Base-by-base conservation (phyloP, 768 basidiomycete genomes). In the Russula dissimulans region DNA sequence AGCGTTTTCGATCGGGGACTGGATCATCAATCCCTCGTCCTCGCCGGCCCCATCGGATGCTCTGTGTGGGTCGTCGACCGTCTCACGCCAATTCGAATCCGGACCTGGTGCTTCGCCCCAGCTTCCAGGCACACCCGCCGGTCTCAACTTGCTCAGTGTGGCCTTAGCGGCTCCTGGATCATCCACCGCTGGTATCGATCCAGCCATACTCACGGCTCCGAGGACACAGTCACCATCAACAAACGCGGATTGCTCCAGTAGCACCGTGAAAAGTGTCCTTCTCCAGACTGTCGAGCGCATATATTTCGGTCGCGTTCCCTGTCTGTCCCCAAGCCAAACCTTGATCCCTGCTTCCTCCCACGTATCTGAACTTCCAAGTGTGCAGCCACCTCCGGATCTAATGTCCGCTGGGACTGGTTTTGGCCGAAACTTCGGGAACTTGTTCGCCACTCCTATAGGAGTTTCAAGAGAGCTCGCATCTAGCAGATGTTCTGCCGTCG, bases 1-100 rank as follows among this genome's bases (percentile, higher is more conserved):
- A 11, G 34, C 51, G 9, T 62, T 62, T 51, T 62, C 61, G 6
- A 62, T 62, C 39, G n/a, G 55, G 12, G 60, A 62, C 39, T 62
- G 60, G 61, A 63, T 64, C 44, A 26, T 45, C 15, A 42, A 63
- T 32, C 38, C 54, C 31, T 54, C 56, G 29, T 60, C 62, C 3
- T 55, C 54, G 31, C 62, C 62, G 4, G 26, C 18, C 14, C 38
- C 56, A 43, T 54, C 29, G 12, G 49, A 63, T 38, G 44, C 11
- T 10, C 8, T 29, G 38, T 52, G 45, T 48, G 36, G 51, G 17
- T 34, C 55, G 18, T 45, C 49, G 31, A 34, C 29, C 22, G 26
- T 26, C 18, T 15, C 41, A 7, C 38, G 12, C 15, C 49, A 34
- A 38, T 22, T 41, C 9, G 34, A 15, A 38, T 12, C 43, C 15